A percentile compares a stretch with the other conserved stretches of the same genome.
These are phyloP conservation scores for Populus pruinosa DNA, from an alignment of 345 rosid species.

Conservation along the genomic window DNA sequence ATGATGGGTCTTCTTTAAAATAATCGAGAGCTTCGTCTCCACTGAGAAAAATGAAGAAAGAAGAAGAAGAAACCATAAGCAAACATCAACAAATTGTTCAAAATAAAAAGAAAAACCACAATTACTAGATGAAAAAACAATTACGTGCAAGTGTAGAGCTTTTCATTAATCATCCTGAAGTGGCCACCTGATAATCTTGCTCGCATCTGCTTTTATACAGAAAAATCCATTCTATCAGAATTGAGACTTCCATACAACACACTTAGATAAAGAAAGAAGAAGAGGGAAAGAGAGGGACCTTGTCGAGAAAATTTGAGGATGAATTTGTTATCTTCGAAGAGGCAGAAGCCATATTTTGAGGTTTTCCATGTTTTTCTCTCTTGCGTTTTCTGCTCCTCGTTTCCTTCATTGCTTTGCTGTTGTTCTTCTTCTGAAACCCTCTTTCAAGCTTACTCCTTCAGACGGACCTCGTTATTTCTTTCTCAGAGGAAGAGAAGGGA, in stretches of 20 bases:
- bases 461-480: too few species aligned
- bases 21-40: constrained; percentile 80
- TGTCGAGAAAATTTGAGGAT: constrained; percentile 28
- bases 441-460: background rate
- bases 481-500: too few species aligned
- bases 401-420: constrained; percentile 37
- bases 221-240: constrained; percentile 2
- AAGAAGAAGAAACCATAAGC: background rate
- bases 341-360: constrained; percentile 5
- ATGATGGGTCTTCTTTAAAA: constrained; percentile 70
- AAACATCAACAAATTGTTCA: background rate
- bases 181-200: constrained; percentile 78
- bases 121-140: background rate
- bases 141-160: constrained; percentile 91
- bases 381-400: constrained; percentile 47
- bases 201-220: constrained; percentile 52
- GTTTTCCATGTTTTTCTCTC: constrained; percentile 32
- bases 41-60: constrained; percentile 29
- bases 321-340: constrained; percentile 17
- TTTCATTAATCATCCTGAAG: constrained; percentile 91
- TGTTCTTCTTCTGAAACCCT: background rate
- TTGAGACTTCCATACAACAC: background rate
- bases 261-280: background rate
- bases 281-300: constrained; percentile 11
- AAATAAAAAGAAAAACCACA: background rate